Conservation (phyloP, 192 early-diverging fungal genomes). For the Entomortierella chlamydospora region DNA sequence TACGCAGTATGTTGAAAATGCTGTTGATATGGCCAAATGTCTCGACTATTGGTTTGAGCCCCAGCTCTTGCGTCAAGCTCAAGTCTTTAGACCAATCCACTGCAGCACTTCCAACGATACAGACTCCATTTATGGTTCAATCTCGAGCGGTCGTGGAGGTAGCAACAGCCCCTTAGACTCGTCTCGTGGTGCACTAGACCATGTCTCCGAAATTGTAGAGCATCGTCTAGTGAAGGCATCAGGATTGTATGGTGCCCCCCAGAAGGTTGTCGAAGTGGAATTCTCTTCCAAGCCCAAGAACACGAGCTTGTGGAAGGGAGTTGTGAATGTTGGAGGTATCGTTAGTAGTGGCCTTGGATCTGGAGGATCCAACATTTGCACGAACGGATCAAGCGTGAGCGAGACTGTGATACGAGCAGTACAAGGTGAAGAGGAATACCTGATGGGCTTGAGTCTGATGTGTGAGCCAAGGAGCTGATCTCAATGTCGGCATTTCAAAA, state of each 20-base stretch:
- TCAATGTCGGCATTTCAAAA: not conserved
- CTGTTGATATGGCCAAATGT: slow-evolving; percentile 38
- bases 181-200: slow-evolving; percentile 23
- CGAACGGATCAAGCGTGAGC: slow-evolving; percentile 3
- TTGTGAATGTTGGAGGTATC: slow-evolving; percentile 11
- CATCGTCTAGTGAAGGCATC: slow-evolving; percentile 38
- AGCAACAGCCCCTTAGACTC: not conserved
- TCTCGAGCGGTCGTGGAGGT: not conserved
- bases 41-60: slow-evolving; percentile 61
- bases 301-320: slow-evolving; percentile 33
- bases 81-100: slow-evolving; percentile 49
- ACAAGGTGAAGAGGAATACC: slow-evolving; percentile 45
- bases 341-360: no score
- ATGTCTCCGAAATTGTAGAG: slow-evolving; percentile 50
- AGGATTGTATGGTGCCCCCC: slow-evolving; percentile 35
- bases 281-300: slow-evolving; percentile 20
- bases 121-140: slow-evolving; percentile 10
- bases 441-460: slow-evolving; percentile 44
- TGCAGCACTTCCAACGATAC: not conserved
- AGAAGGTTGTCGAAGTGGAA: slow-evolving; percentile 41
- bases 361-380: not conserved
- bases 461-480: slow-evolving; percentile 29
- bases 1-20: slow-evolving; percentile 51
- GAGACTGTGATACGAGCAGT: slow-evolving; percentile 43
- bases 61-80: slow-evolving; percentile 47